A percentile compares a stretch with the other conserved stretches of the same genome.
Evolutionary conservation across 1,139 yeast species (phyloP).

Genomic region (Pichia kudriavzevii): DNA sequence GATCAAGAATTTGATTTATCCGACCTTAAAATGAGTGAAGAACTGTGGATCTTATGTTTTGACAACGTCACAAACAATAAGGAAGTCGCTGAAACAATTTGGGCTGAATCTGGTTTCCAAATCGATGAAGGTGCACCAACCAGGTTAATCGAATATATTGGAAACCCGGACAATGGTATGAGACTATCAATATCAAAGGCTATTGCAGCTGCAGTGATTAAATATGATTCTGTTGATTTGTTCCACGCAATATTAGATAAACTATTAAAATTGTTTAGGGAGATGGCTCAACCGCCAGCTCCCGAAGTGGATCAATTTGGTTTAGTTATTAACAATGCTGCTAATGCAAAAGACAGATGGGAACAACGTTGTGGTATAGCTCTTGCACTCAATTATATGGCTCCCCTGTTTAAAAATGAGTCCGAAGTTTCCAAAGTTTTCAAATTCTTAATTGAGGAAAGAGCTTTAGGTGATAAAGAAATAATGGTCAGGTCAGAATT

Average conservation of each 20-base stretch:
- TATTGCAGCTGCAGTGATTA: slow-evolving; percentile 42
- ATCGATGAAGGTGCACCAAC: slow-evolving; percentile 39
- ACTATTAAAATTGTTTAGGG: slow-evolving; percentile 48
- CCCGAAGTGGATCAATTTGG: slow-evolving; percentile 76
- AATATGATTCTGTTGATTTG: slow-evolving; percentile 19
- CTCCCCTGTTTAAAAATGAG: slow-evolving; percentile 37
- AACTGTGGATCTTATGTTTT: slow-evolving; percentile 72
- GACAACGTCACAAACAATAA: slow-evolving; percentile 62
- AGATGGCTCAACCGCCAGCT: slow-evolving; percentile 66
- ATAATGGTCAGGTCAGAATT: slow-evolving; percentile 70
- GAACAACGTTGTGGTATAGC: slow-evolving; percentile 81
- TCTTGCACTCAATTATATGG: slow-evolving; percentile 50
- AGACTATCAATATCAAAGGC: slow-evolving; percentile 63
- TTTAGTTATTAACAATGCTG: slow-evolving; percentile 55
- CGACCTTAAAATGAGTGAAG: slow-evolving; percentile 43
- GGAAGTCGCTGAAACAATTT: slow-evolving; percentile 68
- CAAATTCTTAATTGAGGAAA: slow-evolving; percentile 45
- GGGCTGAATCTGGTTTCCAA: slow-evolving; percentile 68
- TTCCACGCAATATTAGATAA: slow-evolving; percentile 35
- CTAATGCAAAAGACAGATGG: slow-evolving; percentile 68
- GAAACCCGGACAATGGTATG: slow-evolving; percentile 51
- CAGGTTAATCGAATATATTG: slow-evolving; percentile 44
- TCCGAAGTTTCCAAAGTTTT: slow-evolving; percentile 43
- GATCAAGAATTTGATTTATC: slow-evolving; percentile 81
- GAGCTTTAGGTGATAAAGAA: slow-evolving; percentile 69